Evolutionary conservation across 2,329 filamentous ascomycete species (phyloP).

Genomic region (Scytalidium lignicola): DNA sequence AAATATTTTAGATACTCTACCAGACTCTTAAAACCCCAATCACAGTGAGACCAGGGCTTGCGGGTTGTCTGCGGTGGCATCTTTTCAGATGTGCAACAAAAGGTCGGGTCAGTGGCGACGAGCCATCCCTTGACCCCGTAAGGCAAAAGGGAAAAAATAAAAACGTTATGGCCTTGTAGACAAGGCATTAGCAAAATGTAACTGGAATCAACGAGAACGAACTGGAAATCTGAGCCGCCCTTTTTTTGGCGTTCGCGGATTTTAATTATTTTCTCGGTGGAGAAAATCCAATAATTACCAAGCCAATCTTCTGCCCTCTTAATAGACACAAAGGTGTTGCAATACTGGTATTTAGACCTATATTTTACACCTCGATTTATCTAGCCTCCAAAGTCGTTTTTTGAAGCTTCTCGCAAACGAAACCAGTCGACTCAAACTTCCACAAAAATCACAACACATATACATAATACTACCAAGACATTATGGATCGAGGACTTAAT

Average conservation of each 20-base stretch:
- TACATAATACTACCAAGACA: conserved; percentile 3
- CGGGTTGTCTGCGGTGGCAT: neutral
- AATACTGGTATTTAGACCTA: too few relatives aligned
- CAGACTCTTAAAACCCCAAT: neutral
- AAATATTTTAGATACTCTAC: neutral
- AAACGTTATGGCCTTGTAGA: neutral
- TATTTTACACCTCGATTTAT: too few relatives aligned
- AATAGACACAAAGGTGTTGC: too few relatives aligned
- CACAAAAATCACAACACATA: conserved; percentile 3
- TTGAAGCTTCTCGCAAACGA: too few relatives aligned
- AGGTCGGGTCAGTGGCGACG: neutral
- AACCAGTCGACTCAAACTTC: neutral
- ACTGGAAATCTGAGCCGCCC: neutral
- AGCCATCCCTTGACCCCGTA: neutral
- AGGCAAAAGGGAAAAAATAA: neutral
- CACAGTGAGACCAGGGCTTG: neutral
- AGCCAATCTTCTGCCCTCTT: too few relatives aligned
- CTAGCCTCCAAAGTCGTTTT: too few relatives aligned
- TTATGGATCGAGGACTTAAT: conserved; percentile 26
- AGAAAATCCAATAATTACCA: too few relatives aligned
- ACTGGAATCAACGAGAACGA: neutral
- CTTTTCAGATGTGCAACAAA: neutral
- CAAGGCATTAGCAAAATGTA: neutral
- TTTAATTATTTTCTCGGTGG: too few relatives aligned
- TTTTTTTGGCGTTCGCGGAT: neutral